phyloP scores from a whole-genome alignment of 2,329 filamentous ascomycete genomes.

The Leptographium flavum region DNA sequence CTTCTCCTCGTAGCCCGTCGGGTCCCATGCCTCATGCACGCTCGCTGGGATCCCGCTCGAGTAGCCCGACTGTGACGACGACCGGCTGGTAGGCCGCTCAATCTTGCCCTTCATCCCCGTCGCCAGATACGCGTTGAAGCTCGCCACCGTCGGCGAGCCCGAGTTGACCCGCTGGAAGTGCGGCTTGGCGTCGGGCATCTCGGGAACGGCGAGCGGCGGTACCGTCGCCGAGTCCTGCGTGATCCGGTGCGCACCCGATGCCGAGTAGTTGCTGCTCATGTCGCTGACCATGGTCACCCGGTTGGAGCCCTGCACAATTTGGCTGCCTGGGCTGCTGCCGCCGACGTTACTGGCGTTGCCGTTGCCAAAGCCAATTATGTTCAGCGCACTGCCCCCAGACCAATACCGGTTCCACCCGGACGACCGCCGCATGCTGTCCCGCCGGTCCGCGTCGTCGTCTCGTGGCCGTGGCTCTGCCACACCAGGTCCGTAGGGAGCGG shows the following conservation, averaged over 20 bases:
- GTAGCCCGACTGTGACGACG: conserved; percentile 37
- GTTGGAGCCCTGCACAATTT: conserved; percentile 20
- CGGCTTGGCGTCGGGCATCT: conserved; percentile 35
- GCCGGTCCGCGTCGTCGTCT: conserved; percentile 20
- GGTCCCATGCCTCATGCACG: conserved; percentile 41
- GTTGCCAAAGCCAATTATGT: conserved; percentile 46
- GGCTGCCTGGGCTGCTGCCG: conserved; percentile 23
- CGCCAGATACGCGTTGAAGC: conserved; percentile 34
- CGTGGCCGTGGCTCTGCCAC: conserved; percentile 12
- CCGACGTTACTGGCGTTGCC: conserved; percentile 37
- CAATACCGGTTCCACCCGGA: conserved; percentile 70
- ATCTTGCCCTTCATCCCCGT: conserved; percentile 48
- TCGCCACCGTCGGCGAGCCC: conserved; percentile 54
- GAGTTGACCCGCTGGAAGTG: conserved; percentile 52
- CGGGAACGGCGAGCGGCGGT: conserved; percentile 50
- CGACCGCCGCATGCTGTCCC: conserved; percentile 39
- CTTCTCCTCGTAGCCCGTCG: conserved; percentile 24
- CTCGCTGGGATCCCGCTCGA: conserved; percentile 54
- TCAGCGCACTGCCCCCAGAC: conserved; percentile 56
- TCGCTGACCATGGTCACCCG: conserved; percentile 40
- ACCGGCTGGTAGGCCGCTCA: conserved; percentile 38
- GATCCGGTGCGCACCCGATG: conserved; percentile 25
- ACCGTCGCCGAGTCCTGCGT: conserved; percentile 57
- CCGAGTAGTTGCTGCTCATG: conserved; percentile 41
- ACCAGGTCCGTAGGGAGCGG: conserved; percentile 3